Percentiles rank a stretch among this genome's conserved stretches.
Conservation (phyloP, 1,284 basidiomycete species). For the Ceratobasidium sp. region DNA sequence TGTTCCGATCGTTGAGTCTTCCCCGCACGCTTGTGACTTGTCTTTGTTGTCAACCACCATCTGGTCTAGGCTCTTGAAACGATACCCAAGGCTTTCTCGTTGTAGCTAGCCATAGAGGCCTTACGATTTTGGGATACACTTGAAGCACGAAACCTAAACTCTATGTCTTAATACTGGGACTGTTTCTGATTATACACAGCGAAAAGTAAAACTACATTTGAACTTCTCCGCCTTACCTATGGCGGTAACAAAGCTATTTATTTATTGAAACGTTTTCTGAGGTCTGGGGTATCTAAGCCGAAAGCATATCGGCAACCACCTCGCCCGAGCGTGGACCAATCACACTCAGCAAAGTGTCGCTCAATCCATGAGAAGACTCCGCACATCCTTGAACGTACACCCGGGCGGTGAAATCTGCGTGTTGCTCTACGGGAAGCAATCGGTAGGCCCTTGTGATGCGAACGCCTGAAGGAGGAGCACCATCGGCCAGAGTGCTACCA, state of each 20-base stretch:
- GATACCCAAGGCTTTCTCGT: background rate
- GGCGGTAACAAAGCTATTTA: background rate
- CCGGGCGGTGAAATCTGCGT: slow-evolving; percentile 58
- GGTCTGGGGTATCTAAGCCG: background rate
- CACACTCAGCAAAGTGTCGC: slow-evolving; percentile 71
- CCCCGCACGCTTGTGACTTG: too few species aligned
- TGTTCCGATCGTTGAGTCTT: background rate
- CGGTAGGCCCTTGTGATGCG: slow-evolving; percentile 57
- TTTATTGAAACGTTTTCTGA: background rate
- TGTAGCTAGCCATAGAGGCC: background rate
- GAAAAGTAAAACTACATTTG: background rate
- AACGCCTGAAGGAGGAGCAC: slow-evolving; percentile 30
- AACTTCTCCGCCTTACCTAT: too few species aligned
- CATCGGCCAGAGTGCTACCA: slow-evolving; percentile 25
- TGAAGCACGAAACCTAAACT: background rate
- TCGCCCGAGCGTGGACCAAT: slow-evolving; percentile 67
- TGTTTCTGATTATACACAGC: slow-evolving; percentile 31
- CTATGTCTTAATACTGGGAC: background rate
- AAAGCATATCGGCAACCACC: slow-evolving; percentile 61
- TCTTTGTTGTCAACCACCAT: too few species aligned
- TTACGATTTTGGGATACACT: background rate
- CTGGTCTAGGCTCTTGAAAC: background rate
- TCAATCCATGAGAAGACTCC: slow-evolving; percentile 71
- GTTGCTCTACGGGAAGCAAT: slow-evolving; percentile 57
- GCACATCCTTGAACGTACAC: slow-evolving; percentile 72